phyloP scores from a whole-genome alignment of 805 yeast species.

The Sporopachydermia lactativora region DNA sequence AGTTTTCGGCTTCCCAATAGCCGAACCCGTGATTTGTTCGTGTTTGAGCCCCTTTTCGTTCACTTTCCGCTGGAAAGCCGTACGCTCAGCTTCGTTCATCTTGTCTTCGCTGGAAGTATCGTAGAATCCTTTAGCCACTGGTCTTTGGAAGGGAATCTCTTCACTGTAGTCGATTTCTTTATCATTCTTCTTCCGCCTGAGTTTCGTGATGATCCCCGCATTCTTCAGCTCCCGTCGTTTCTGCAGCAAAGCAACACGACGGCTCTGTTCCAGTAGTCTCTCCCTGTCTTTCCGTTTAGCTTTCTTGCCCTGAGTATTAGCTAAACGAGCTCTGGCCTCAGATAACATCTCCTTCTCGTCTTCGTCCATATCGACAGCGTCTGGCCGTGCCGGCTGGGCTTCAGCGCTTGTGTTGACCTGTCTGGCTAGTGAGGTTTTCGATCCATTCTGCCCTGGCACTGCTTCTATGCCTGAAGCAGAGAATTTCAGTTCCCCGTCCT shows the following conservation, averaged over 20 bases:
- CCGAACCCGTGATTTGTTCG: conserved; percentile 14
- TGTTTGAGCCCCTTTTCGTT: conserved; percentile 30
- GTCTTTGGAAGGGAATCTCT: conserved; percentile 68
- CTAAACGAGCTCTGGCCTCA: conserved; percentile 87
- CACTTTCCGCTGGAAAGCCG: conserved; percentile 30
- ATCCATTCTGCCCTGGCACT: conserved; percentile 15
- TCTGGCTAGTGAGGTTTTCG: conserved; percentile 25
- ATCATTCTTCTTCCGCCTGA: conserved; percentile 38
- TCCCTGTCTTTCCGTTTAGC: conserved; percentile 86
- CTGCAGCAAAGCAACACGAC: conserved; percentile 61
- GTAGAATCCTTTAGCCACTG: conserved; percentile 53
- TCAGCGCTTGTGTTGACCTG: conserved; percentile 63
- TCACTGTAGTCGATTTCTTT: conserved; percentile 70
- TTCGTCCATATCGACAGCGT: conserved; percentile 65
- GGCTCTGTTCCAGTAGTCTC: conserved; percentile 64
- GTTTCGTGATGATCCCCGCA: conserved; percentile 48
- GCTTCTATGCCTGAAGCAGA: conserved; percentile 42
- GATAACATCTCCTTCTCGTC: conserved; percentile 85
- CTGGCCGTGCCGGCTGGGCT: conserved; percentile 69
- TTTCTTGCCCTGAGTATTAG: conserved; percentile 89
- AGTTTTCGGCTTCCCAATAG: conserved; percentile 16
- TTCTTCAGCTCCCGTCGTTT: conserved; percentile 70
- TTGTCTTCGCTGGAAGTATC: conserved; percentile 48
- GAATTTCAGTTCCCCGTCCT: conserved; percentile 20
- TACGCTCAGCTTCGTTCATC: conserved; percentile 18